These are phyloP conservation scores for Daucus carota DNA, from an alignment of 129 eudicot genomes.

Conservation along the genomic window DH1_v3.0 NC_030384.2:43027501-43028000, in stretches of 20 bases:
- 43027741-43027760: slow-evolving; percentile 74
- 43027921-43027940: slow-evolving; percentile 38
- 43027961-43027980: slow-evolving; percentile 37
- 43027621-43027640: slow-evolving; percentile 10
- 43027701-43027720: slow-evolving; percentile 77
- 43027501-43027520: slow-evolving; percentile 9
- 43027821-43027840: neutral
- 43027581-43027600: slow-evolving; percentile 30
- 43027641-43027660: slow-evolving; percentile 33
- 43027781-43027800: neutral
- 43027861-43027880: slow-evolving; percentile 3
- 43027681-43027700: slow-evolving; percentile 78
- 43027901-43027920: slow-evolving; percentile 49
- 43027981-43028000: slow-evolving; percentile 36
- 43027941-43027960: slow-evolving; percentile 34
- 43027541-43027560: slow-evolving; percentile 53
- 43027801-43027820: neutral
- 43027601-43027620: neutral
- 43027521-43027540: slow-evolving; percentile 54
- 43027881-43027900: slow-evolving; percentile 52
- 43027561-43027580: slow-evolving; percentile 60
- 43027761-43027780: slow-evolving; percentile 16
- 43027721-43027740: slow-evolving; percentile 83
- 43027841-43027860: neutral
- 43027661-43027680: slow-evolving; percentile 80